These are phyloP conservation scores for Hanseniaspora sp. DNA, from an alignment of 1,139 yeast genomes.

Conservation along the genomic window DNA sequence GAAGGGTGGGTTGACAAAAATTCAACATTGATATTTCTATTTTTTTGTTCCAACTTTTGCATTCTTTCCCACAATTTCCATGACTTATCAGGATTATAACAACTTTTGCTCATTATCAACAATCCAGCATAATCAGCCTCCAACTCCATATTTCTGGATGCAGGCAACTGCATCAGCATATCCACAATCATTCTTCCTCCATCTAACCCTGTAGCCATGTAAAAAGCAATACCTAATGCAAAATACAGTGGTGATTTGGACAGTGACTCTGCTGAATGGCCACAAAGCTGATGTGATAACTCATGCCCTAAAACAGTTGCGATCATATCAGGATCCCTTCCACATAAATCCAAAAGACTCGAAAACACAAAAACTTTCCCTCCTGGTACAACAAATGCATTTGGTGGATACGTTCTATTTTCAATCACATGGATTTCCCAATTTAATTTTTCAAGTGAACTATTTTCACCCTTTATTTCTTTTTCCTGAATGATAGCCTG, in stretches of 20 bases:
- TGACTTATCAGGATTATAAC: constrained; percentile 68
- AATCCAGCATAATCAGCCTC: constrained; percentile 94
- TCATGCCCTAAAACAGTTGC: constrained; percentile 93
- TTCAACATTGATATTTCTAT: constrained; percentile 35
- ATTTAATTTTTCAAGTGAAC: constrained; percentile 28
- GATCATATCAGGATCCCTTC: constrained; percentile 64
- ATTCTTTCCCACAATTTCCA: constrained; percentile 73
- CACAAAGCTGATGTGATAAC: constrained; percentile 83
- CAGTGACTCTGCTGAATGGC: constrained; percentile 77
- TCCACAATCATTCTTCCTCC: constrained; percentile 46
- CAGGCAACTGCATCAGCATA: constrained; percentile 62
- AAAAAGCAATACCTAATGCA: constrained; percentile 40
- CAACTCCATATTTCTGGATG: constrained; percentile 83
- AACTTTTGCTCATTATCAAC: constrained; percentile 81
- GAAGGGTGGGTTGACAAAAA: constrained; percentile 86
- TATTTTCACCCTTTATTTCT: not conserved
- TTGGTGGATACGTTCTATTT: constrained; percentile 64
- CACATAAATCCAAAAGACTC: constrained; percentile 65
- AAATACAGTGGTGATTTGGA: constrained; percentile 53
- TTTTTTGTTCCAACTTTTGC: constrained; percentile 45
- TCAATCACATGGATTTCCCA: constrained; percentile 81
- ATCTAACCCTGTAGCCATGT: constrained; percentile 42
- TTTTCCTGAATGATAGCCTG: constrained; percentile 34
- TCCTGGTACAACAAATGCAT: constrained; percentile 91
- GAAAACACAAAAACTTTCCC: constrained; percentile 89